Conservation (phyloP, 805 yeast species). For the Sugiyamaella americana region DNA sequence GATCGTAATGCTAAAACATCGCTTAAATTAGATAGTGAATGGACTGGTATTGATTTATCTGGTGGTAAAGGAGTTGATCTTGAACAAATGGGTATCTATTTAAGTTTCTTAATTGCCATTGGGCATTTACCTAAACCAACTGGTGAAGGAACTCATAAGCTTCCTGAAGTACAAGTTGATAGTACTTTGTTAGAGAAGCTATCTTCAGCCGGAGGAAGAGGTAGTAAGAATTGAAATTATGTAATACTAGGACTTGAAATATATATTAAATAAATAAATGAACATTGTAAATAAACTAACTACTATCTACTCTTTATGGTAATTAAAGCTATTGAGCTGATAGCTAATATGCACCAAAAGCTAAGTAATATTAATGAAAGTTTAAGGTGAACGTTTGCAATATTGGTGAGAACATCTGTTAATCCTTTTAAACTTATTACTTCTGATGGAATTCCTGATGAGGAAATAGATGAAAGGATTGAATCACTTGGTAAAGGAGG, state of each 20-base stretch:
- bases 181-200: slow-evolving; percentile 25
- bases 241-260: not conserved
- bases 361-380: slow-evolving; percentile 7
- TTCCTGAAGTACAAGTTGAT: slow-evolving; percentile 52
- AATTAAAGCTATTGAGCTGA: not conserved
- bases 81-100: slow-evolving; percentile 63
- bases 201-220: slow-evolving; percentile 37
- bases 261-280: not conserved
- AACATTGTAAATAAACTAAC: not conserved
- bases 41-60: slow-evolving; percentile 63
- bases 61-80: slow-evolving; percentile 70
- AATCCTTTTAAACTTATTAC: not conserved
- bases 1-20: slow-evolving; percentile 76
- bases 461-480: not conserved
- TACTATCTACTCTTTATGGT: not conserved
- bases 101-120: slow-evolving; percentile 70
- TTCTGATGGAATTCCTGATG: not conserved
- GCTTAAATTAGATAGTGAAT: slow-evolving; percentile 51
- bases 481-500: not conserved
- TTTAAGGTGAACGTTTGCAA: slow-evolving; percentile 5
- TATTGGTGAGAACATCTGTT: too few relatives aligned
- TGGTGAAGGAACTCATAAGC: slow-evolving; percentile 14
- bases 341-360: slow-evolving; percentile 8
- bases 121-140: slow-evolving; percentile 72
- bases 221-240: slow-evolving; percentile 14